Conservation (phyloP, 1,284 basidiomycete species). For the Phylloporus sp. region DNA sequence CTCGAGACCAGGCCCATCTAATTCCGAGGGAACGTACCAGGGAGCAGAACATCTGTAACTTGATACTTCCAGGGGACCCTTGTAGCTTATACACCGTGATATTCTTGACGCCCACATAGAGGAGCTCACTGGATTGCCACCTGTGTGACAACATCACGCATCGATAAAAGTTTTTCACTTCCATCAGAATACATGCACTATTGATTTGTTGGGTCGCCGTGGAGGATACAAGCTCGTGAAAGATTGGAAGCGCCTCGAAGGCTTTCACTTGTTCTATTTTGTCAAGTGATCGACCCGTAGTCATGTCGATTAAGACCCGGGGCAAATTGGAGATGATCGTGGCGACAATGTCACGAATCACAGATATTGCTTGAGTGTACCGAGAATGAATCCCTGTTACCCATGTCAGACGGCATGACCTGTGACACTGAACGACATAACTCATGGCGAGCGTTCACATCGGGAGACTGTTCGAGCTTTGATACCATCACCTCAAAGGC, state of each 20-base stretch:
- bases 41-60: too few species aligned
- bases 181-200: too few species aligned
- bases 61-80: too few species aligned
- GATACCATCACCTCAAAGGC: background rate
- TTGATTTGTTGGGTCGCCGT: too few species aligned
- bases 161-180: too few species aligned
- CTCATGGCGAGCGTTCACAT: background rate
- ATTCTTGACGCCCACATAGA: too few species aligned
- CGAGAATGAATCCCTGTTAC: background rate
- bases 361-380: background rate
- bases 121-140: too few species aligned
- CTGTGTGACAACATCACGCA: too few species aligned
- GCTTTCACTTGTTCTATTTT: background rate
- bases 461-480: background rate
- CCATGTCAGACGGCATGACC: background rate
- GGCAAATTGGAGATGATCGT: background rate
- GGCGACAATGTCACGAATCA: background rate
- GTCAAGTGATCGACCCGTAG: background rate
- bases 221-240: background rate
- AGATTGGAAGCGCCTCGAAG: background rate
- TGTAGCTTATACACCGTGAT: too few species aligned
- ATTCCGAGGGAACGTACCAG: too few species aligned
- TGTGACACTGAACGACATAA: background rate
- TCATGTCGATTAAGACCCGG: background rate
- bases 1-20: too few species aligned